Evolutionary conservation across 179 eudicot genomes (phyloP).

Genomic region (Beta macrorhiza): DNA sequence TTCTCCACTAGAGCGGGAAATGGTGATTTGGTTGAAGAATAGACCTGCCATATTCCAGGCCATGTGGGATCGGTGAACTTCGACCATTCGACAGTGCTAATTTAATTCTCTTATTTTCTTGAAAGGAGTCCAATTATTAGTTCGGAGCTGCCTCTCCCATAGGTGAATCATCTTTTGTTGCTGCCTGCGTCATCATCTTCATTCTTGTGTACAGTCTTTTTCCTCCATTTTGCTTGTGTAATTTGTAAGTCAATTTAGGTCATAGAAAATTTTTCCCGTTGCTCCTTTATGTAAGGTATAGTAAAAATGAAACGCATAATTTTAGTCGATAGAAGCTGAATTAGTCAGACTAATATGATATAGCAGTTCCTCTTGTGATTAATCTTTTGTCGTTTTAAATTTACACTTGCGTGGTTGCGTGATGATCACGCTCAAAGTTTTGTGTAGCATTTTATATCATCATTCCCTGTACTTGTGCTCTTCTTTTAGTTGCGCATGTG

Average conservation of each 20-base stretch:
- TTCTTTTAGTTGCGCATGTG: no score
- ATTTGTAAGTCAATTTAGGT: constrained; percentile 46
- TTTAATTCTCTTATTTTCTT: constrained; percentile 23
- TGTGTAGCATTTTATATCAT: no score
- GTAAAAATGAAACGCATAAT: constrained; percentile 9
- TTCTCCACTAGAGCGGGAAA: constrained; percentile 63
- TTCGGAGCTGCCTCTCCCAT: constrained; percentile 23
- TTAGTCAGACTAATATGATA: constrained; percentile 7
- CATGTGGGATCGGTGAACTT: constrained; percentile 67
- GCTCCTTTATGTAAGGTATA: background rate
- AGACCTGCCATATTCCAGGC: constrained; percentile 84
- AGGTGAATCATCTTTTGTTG: constrained; percentile 12
- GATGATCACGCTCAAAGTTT: no score
- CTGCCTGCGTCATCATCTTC: constrained; percentile 33
- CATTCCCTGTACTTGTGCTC: no score
- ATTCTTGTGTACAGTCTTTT: constrained; percentile 73
- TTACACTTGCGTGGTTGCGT: no score
- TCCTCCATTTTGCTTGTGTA: constrained; percentile 29
- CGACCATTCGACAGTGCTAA: constrained; percentile 26
- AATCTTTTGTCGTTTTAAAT: background rate
- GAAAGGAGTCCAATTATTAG: constrained; percentile 26
- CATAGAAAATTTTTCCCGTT: constrained; percentile 25
- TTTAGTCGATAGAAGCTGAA: constrained; percentile 11
- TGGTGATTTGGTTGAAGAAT: constrained; percentile 87
- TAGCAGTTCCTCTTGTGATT: background rate